A percentile compares a stretch with the other conserved stretches of the same genome.
phyloP scores from a whole-genome alignment of 257 asterid genomes.

The Solanum peruvianum region DNA sequence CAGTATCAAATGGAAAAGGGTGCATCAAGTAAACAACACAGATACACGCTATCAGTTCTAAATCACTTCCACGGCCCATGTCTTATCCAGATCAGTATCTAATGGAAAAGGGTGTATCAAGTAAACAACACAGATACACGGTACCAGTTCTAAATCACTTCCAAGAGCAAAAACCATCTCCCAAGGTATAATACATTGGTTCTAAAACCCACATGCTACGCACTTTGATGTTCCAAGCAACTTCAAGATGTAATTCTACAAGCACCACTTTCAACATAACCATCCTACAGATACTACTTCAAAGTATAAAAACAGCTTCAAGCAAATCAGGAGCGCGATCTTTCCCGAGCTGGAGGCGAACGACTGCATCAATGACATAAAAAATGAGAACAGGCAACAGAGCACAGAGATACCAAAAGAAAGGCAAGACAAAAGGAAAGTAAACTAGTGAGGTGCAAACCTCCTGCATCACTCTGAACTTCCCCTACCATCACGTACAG shows the following conservation, averaged over 20 bases:
- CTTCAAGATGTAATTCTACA: not conserved
- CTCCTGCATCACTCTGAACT: constrained; percentile 40
- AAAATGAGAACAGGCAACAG: not conserved
- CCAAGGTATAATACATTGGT: not conserved
- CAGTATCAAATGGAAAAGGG: too few species aligned
- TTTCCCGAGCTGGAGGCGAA: constrained; percentile 29
- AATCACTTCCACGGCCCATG: too few species aligned
- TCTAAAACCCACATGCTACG: not conserved
- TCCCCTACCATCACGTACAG: constrained; percentile 35
- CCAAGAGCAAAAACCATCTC: not conserved
- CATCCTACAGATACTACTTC: not conserved
- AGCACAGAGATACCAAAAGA: not conserved
- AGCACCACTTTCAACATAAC: not conserved
- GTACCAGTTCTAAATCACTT: not conserved
- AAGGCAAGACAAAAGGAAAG: not conserved
- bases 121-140: not conserved
- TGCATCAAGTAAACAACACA: too few species aligned
- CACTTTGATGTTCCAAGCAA: not conserved
- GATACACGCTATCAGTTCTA: too few species aligned
- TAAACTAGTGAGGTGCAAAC: constrained; percentile 11
- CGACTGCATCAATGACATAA: constrained; percentile 26
- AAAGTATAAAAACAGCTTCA: not conserved
- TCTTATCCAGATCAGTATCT: too few species aligned
- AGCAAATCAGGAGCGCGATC: constrained; percentile 17
- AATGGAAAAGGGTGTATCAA: not conserved